Percentiles rank a stretch among this genome's conserved stretches.
phyloP scores from a whole-genome alignment of 495 filamentous ascomycete genomes.

The Clohesyomyces aquaticus region DNA sequence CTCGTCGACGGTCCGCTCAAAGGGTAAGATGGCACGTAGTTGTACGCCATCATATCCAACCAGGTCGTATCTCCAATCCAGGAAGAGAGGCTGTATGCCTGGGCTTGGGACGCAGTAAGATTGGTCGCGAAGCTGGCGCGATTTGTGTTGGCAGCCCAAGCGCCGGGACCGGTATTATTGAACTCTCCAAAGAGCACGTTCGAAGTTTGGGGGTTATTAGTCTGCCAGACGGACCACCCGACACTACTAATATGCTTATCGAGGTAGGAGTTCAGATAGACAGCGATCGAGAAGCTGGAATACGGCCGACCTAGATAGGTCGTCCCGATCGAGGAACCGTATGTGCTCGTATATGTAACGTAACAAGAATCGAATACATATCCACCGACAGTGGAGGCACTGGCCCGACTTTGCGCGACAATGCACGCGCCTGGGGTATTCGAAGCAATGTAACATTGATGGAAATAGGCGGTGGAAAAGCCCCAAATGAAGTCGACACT shows the following conservation, averaged over 20 bases:
- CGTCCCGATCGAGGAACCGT: constrained; percentile 16
- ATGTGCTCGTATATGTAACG: constrained; percentile 22
- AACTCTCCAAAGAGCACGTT: constrained; percentile 21
- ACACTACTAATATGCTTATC: constrained; percentile 31
- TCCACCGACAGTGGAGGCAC: constrained; percentile 6
- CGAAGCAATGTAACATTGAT: constrained; percentile 29
- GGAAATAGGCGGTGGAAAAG: constrained; percentile 35
- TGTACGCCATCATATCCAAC: constrained; percentile 30
- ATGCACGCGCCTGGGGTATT: constrained; percentile 33
- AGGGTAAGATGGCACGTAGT: constrained; percentile 23
- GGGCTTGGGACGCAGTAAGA: constrained; percentile 20
- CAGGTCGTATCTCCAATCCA: constrained; percentile 32
- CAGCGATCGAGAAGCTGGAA: constrained; percentile 21
- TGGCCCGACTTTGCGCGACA: constrained; percentile 21
- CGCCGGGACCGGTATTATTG: constrained; percentile 34
- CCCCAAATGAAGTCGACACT: constrained; percentile 31
- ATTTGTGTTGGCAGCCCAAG: constrained; percentile 19
- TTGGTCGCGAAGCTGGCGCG: constrained; percentile 33
- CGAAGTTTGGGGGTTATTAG: constrained; percentile 15
- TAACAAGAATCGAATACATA: constrained; percentile 32
- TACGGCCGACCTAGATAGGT: constrained; percentile 37
- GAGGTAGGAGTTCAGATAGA: constrained; percentile 36
- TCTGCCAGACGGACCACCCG: constrained; percentile 34
- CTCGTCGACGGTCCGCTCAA: constrained; percentile 10
- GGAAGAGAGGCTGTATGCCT: constrained; percentile 5